Base-by-base conservation (phyloP, 1,284 basidiomycete species). In the Boletellus deceptivus region DNA sequence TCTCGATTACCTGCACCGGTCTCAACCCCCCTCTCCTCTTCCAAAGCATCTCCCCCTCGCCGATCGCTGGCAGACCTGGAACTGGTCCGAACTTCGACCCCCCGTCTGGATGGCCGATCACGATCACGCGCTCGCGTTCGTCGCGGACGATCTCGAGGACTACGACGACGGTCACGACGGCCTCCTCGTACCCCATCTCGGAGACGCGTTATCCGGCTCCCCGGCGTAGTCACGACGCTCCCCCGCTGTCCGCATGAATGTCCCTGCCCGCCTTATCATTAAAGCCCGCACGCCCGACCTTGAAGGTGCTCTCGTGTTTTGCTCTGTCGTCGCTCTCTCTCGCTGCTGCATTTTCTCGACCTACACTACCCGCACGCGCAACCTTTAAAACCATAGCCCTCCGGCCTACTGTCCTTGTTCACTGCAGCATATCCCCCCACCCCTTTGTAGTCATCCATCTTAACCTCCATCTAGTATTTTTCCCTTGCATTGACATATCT, bases 41-140 rank as follows among this genome's bases (percentile, higher is more conserved):
- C 43, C 51, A 40, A 68, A 65, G 66, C 53, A 54, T 35, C 49
- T 50, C 17, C 64, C 63, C 37, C 42, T 51, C 50, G 43, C 52
- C 44, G 61, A 68, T 16, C 68, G 55, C 42, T 67, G 65, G 65
- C 65, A 70, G 20, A 65, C 57, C 27, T 67, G 65, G 65, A 50
- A 61, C 22, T 67, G 65, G 65, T 68, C 67, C 31, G 67, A 67
- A 41, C 62, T 67, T 24, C 52, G 65, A 50, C 53, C 50, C 7
- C 68, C 67, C 31, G 14, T 48, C 18, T 70, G 65, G 68, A 17
- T 57, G 4, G 34, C 58, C 20, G 41, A 57, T 35, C n/a, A 16
- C 35, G 39, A 39, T 29, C 14, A 4, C 42, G 37, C 29, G 13
- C 17, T 33, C 6, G 25, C 42, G 37, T 43, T 41, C 33, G 36